Base-by-base conservation (phyloP, 2,329 filamentous ascomycete species). In the Curvularia sp. region DNA sequence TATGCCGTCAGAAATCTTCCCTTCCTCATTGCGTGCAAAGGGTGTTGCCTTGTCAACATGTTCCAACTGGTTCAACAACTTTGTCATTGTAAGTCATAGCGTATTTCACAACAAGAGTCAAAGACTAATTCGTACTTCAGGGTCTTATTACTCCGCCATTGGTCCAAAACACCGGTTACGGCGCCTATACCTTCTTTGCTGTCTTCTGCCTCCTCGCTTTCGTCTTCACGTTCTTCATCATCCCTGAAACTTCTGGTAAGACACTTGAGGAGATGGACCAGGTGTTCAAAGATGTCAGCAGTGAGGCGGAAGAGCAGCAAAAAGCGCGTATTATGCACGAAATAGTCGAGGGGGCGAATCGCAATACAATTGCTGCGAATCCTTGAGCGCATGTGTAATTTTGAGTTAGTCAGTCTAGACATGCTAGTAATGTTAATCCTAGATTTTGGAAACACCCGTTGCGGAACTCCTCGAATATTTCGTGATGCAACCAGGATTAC, bases 131-230 rank as follows among this genome's bases (percentile, higher is more conserved):
- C 75, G 80, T 52, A 35, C 12, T 31, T 1, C 38, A 74, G 70
- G 87, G 89, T 35, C 82, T 90, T 66, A 83, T 89, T 28, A 89
- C 87, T 0, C 88, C 88, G 0, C 82, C 87, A 1, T 82, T 90
- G 35, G 84, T 90, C 22, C 77, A 85, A 58, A 84, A 84, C 53
- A 88, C 80, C 0, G 80, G 80, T 1, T 83, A 77, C 62, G 82
- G 82, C 4, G 73, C 73, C 0, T 77, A 76, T 47, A 68, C 68
- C 2, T 78, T 78, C 57, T 78, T 78, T 63, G 75, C 73, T 8
- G 67, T 74, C n/a, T 76, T 76, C 53, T 76, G 71, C 57, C 57
- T 68, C 0, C 62, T 77, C 26, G 69, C 71, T 1, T 72, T 75
- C 31, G 55, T 74, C 6, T 78, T 76, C 58, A 74, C 74, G 0